phyloP scores from a whole-genome alignment of 306 rosid species.

The Prunus davidiana region DNA sequence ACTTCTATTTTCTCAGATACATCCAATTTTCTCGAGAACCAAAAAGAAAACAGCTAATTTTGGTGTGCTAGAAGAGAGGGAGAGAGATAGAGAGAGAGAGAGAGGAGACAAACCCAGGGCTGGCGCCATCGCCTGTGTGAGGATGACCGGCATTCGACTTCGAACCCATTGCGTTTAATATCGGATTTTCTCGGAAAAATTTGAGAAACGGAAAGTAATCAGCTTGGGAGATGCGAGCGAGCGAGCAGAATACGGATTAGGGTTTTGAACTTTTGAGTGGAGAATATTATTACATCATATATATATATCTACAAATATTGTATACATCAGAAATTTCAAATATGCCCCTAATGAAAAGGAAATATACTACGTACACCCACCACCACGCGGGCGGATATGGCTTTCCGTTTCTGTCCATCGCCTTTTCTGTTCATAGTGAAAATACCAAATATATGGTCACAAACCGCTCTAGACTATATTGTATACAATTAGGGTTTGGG shows the following conservation, averaged over 20 bases:
- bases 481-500: too few species aligned
- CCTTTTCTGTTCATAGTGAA: too few species aligned
- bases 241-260: background rate
- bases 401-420: too few species aligned
- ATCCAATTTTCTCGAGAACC: slow-evolving; percentile 1
- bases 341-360: too few species aligned
- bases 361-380: too few species aligned
- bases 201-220: background rate
- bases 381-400: too few species aligned
- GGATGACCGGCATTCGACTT: slow-evolving; percentile 57
- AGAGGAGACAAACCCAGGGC: slow-evolving; percentile 64
- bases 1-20: background rate
- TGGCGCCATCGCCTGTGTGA: slow-evolving; percentile 78
- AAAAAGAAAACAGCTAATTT: background rate
- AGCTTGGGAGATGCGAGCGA: background rate
- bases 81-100: background rate
- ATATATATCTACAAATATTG: background rate
- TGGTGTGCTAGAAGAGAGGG: background rate
- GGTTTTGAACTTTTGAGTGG: slow-evolving; percentile 9
- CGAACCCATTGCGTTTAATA: slow-evolving; percentile 46
- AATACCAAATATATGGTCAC: too few species aligned
- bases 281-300: background rate
- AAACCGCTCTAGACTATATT: too few species aligned
- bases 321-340: too few species aligned
- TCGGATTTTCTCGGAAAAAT: background rate